Conservation (phyloP, 2,329 filamentous ascomycete species). For the Aplosporella prunicola region DNA sequence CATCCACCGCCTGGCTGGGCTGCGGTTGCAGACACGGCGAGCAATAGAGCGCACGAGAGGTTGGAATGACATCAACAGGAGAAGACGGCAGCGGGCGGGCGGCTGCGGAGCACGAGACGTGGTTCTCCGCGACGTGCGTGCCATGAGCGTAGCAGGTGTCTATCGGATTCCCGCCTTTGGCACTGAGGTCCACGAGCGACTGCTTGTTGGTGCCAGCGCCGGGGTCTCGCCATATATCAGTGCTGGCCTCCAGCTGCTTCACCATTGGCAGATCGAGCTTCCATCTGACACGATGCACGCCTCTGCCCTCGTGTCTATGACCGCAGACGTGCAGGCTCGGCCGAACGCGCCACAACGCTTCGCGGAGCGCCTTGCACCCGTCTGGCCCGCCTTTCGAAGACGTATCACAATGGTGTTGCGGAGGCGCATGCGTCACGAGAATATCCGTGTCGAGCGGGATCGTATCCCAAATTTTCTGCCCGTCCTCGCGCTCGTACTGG, state of each 20-base stretch:
- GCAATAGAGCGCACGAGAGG: neutral
- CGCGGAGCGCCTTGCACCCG: slow-evolving; percentile 53
- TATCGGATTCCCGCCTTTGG: slow-evolving; percentile 27
- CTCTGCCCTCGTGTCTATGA: slow-evolving; percentile 61
- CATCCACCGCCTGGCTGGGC: too few species aligned
- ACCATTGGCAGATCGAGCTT: slow-evolving; percentile 25
- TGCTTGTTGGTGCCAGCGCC: slow-evolving; percentile 49
- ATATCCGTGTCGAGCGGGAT: slow-evolving; percentile 56
- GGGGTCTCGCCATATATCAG: slow-evolving; percentile 50
- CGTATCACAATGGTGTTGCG: slow-evolving; percentile 49
- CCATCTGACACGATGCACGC: slow-evolving; percentile 56
- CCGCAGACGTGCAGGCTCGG: slow-evolving; percentile 60
- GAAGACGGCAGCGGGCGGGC: slow-evolving; percentile 6
- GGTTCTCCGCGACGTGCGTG: slow-evolving; percentile 1
- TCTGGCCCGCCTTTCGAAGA: slow-evolving; percentile 18
- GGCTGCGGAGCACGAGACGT: slow-evolving; percentile 4
- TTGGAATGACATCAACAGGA: slow-evolving; percentile 5
- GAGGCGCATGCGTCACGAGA: slow-evolving; percentile 62
- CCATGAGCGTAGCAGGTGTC: slow-evolving; percentile 17
- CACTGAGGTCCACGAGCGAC: slow-evolving; percentile 53
- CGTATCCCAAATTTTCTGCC: slow-evolving; percentile 45
- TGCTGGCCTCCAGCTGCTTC: slow-evolving; percentile 37
- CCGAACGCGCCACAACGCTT: slow-evolving; percentile 50
- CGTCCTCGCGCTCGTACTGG: slow-evolving; percentile 43
- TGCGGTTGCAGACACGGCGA: neutral